Base-by-base conservation (phyloP, 2,329 filamentous ascomycete genomes). In the Colletotrichum magnum region DNA sequence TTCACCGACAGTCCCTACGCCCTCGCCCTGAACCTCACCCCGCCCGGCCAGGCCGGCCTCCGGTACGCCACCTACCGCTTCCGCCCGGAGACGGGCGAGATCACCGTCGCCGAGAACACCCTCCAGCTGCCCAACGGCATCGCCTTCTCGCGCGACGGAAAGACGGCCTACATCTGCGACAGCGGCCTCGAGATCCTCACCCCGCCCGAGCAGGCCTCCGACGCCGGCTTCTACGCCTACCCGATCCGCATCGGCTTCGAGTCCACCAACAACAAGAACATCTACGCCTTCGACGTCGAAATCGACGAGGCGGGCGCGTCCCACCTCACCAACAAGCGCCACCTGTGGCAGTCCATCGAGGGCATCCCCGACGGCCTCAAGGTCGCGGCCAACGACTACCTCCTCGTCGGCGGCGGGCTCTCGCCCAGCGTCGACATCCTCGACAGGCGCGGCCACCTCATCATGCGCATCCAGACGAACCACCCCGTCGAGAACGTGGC, bases 401-500 rank as follows among this genome's bases (percentile, higher is more conserved):
- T 48, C 16, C 45, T 48, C 45, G 45, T 48, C 45, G 45, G 16
- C n/a, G 45, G 45, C 2, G 45, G 45, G 6, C 45, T 48, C 5
- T 13, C 45, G 4, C 43, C 58, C 1, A 48, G 58, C 28, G 45
- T 48, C 24, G 47, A 60, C 45, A 45, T 48, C 15, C 32, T 28
- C 32, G 58, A 60, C 18, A 16, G 21, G n/a, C 9, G 21, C 41
- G 45, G 24, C 16, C 56, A 47, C 24, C 56, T 41, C 39, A 58
- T 48, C 18, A 48, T 48, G 45, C 45, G 45, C 45, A 48, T 48
- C 45, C 45, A 58, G 56, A 58, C 56, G 28, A 48, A 60, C 58
- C 58, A 45, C 28, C 43, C 43, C 24, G 48, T 32, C 21, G 43
- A 60, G 26, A 60, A 60, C 58, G 12, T 39, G 39, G 58, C 41